Conservation (phyloP, 1,139 yeast genomes). For the Blastobotrys petasosporus region DNA sequence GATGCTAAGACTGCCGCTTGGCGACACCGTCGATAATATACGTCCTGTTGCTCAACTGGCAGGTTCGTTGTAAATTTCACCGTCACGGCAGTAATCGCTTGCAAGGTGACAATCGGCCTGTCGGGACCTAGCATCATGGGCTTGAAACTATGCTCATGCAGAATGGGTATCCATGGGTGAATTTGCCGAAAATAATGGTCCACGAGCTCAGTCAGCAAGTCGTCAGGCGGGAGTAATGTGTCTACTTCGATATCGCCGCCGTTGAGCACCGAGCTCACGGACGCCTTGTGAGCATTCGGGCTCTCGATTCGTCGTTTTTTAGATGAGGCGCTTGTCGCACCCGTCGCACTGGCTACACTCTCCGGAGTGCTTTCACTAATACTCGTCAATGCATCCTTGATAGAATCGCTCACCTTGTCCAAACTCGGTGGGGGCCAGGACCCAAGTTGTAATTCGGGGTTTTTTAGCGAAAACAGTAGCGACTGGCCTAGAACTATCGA, state of each 20-base stretch:
- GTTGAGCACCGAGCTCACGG: neutral
- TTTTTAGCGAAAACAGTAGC: conserved; percentile 5
- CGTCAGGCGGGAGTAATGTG: conserved; percentile 10
- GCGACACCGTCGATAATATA: conserved; percentile 16
- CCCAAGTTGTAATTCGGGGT: neutral
- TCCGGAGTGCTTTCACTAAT: neutral
- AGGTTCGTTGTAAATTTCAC: conserved; percentile 15
- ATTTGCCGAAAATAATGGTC: conserved; percentile 15
- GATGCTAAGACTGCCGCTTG: conserved; percentile 19
- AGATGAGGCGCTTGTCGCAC: neutral
- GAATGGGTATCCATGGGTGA: conserved; percentile 22
- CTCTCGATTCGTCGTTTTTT: neutral
- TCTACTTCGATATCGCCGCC: neutral
- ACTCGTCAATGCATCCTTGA: too few relatives aligned
- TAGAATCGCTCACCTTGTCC: too few relatives aligned
- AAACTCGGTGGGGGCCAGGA: too few relatives aligned
- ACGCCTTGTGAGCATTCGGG: neutral
- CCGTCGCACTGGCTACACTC: neutral
- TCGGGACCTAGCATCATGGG: conserved; percentile 7
- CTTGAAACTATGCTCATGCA: conserved; percentile 15
- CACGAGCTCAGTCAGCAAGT: conserved; percentile 12
- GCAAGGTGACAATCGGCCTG: conserved; percentile 13
- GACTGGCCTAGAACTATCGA: conserved; percentile 7
- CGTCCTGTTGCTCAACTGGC: conserved; percentile 5
- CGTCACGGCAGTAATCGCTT: conserved; percentile 23